Conservation (phyloP, 2,329 filamentous ascomycete genomes). For the Alternaria panax region DNA sequence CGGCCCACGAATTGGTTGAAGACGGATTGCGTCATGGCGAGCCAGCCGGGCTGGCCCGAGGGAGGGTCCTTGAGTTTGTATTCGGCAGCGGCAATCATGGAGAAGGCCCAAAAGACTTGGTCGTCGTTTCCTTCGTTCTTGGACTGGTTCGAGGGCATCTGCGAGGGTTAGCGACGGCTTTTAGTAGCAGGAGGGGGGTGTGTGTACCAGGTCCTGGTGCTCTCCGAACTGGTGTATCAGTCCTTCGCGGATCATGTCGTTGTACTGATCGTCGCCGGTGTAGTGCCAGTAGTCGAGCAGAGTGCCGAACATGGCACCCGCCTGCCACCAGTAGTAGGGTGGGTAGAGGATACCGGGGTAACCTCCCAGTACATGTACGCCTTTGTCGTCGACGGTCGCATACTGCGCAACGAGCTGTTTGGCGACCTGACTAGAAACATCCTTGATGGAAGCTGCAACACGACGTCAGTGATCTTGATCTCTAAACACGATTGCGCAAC, state of each 20-base stretch:
- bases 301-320: slow-evolving; percentile 72
- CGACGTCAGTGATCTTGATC: slow-evolving; percentile 1
- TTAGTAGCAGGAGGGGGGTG: no score
- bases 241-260: slow-evolving; percentile 67
- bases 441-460: slow-evolving; percentile 55
- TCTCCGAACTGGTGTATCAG: slow-evolving; percentile 44
- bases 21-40: slow-evolving; percentile 53
- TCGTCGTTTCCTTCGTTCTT: slow-evolving; percentile 62
- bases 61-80: slow-evolving; percentile 55
- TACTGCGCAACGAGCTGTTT: slow-evolving; percentile 62
- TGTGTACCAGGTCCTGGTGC: slow-evolving; percentile 36
- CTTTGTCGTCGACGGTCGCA: slow-evolving; percentile 58
- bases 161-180: slow-evolving; percentile 1
- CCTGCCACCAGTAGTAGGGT: slow-evolving; percentile 73
- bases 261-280: slow-evolving; percentile 76
- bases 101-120: slow-evolving; percentile 65
- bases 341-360: slow-evolving; percentile 54
- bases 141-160: slow-evolving; percentile 48
- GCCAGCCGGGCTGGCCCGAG: slow-evolving; percentile 51
- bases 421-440: slow-evolving; percentile 54
- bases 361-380: slow-evolving; percentile 49
- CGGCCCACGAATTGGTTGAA: slow-evolving; percentile 49
- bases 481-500: not conserved
- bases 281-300: slow-evolving; percentile 87
- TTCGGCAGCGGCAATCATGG: slow-evolving; percentile 65